These are phyloP conservation scores for Astragalus glycyphyllos DNA, from an alignment of 306 rosid genomes.

Conservation along the genomic window DNA sequence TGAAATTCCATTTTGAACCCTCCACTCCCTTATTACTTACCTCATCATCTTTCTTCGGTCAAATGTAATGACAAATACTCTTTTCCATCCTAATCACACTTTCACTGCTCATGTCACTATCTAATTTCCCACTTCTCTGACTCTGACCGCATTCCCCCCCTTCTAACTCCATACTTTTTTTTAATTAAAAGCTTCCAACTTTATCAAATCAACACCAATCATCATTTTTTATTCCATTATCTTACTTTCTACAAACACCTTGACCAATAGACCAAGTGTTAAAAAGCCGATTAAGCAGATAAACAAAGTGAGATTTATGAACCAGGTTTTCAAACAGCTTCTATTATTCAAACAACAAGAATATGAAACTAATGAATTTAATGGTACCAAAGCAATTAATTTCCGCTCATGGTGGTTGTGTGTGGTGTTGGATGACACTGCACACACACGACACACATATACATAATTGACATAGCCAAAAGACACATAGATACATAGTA, in stretches of 20 bases:
- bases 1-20: slow-evolving; percentile 2
- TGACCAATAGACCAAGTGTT: not conserved
- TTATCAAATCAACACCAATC: slow-evolving; percentile 41
- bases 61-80: not conserved
- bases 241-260: not conserved
- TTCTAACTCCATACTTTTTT: slow-evolving; percentile 42
- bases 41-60: not conserved
- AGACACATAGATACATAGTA: slow-evolving; percentile 34
- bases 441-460: too few relatives aligned
- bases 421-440: slow-evolving; percentile 21
- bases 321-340: too few relatives aligned
- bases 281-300: not conserved
- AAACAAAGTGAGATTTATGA: not conserved
- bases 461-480: slow-evolving; percentile 32
- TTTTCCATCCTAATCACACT: slow-evolving; percentile 37
- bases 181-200: slow-evolving; percentile 35
- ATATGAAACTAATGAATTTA: not conserved
- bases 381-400: slow-evolving; percentile 15
- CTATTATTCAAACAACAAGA: not conserved
- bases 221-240: not conserved
- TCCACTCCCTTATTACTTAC: not conserved
- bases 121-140: slow-evolving; percentile 53
- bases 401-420: not conserved
- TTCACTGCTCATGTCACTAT: slow-evolving; percentile 47
- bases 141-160: slow-evolving; percentile 48